Base-by-base conservation (phyloP, 2,329 filamentous ascomycete genomes). In the Xylariomycetidae sp. region DNA sequence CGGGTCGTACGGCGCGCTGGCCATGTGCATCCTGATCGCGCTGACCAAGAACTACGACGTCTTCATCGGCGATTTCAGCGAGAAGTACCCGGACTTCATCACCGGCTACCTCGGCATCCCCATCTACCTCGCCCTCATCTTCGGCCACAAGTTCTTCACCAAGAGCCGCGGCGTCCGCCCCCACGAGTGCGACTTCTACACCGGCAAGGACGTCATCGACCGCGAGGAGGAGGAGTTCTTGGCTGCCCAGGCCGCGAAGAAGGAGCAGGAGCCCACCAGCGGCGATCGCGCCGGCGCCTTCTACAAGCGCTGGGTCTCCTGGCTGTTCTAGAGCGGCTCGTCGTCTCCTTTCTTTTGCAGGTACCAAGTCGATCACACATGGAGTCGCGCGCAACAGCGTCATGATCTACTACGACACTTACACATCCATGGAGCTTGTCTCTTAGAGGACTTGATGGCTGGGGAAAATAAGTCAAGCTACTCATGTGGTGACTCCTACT, bases 41-140 rank as follows among this genome's bases (percentile, higher is more conserved):
- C 54, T 94, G 32, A 90, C 86, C 53, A 94, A 92, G 73, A 89
- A 88, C 69, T 92, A 79, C 61, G 70, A 75, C 36, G 80, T 83
- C 38, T 92, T 92, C 59, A 67, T 77, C 3, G 56, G 48, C 51
- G 64, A 46, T 67, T 70, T 61, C 48, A 50, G 44, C 30, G 38
- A 57, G 36, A 66, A 66, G 31, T 84, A 84, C 67, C 80, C 83
- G 66, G 80, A 74, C 50, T 88, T 89, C 61, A 76, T 89, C 57
- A 87, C 82, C 1, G 82, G 81, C 16, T 88, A 88, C 57, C 64
- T 84, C 6, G 85, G 84, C 31, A 88, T 89, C 46, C 85, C 85
- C 2, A 59, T 89, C 15, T 89, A 87, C 58, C 58, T 88, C 13
- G 64, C 72, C 16, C 68, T 85, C 55, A 76, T 88, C 53, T 74